Percentiles rank a stretch among this genome's conserved stretches.
Evolutionary conservation across 345 rosid genomes (phyloP).

Genomic region (Syzygium jambos): DNA sequence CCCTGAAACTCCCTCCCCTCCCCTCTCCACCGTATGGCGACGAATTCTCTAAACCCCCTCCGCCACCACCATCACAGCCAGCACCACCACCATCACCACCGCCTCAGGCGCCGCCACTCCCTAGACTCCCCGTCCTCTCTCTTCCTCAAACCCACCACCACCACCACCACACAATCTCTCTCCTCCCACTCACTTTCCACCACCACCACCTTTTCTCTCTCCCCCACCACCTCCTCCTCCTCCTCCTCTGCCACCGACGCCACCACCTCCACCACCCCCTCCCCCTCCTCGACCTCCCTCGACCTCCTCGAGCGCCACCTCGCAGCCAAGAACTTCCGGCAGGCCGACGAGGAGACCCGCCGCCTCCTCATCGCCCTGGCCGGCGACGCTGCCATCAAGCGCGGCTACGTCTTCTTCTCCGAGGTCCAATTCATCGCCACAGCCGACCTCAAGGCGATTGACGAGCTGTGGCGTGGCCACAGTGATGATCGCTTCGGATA

Average conservation of each 20-base stretch:
- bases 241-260: constrained; percentile 7
- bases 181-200: constrained; percentile 2
- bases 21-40: constrained; percentile 23
- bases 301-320: constrained; percentile 64
- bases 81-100: background rate
- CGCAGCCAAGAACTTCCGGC: constrained; percentile 49
- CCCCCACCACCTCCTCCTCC: constrained; percentile 16
- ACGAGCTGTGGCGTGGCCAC: constrained; percentile 62
- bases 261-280: constrained; percentile 21
- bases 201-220: constrained; percentile 4
- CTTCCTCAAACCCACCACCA: constrained; percentile 24
- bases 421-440: constrained; percentile 68
- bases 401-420: constrained; percentile 96
- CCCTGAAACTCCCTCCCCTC: background rate
- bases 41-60: constrained; percentile 30
- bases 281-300: constrained; percentile 34
- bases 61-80: constrained; percentile 11
- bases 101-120: constrained; percentile 17
- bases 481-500: constrained; percentile 72
- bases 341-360: constrained; percentile 91
- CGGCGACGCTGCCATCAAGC: constrained; percentile 63
- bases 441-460: constrained; percentile 57
- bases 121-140: constrained; percentile 14
- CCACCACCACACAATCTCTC: background rate
- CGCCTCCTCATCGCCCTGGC: constrained; percentile 69